These are phyloP conservation scores for Ogataea saltuana DNA, from an alignment of 805 yeast genomes.

Conservation along the genomic window DNA sequence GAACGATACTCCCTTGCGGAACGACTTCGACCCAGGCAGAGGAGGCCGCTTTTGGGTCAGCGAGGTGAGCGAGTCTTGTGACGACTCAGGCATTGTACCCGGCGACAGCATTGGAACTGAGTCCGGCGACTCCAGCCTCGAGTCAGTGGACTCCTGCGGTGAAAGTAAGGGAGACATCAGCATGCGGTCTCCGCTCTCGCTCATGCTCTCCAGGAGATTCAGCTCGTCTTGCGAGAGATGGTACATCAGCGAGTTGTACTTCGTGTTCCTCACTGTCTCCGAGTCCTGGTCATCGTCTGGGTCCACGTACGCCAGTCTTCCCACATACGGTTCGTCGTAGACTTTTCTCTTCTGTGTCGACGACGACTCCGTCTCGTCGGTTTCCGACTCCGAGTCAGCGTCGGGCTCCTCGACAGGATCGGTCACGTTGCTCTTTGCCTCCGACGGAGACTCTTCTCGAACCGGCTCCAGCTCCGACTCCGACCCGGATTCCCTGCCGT, in stretches of 20 bases:
- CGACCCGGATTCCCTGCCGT: neutral
- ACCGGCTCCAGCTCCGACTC: neutral
- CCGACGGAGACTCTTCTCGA: neutral
- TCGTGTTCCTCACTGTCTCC: conserved; percentile 33
- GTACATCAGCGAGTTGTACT: conserved; percentile 32
- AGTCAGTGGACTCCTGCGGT: conserved; percentile 7
- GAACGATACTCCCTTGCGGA: conserved; percentile 40
- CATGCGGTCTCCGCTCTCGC: conserved; percentile 17
- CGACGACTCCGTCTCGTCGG: neutral
- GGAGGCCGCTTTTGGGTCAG: conserved; percentile 9
- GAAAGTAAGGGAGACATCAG: conserved; percentile 22
- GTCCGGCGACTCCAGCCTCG: neutral
- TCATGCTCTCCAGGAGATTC: conserved; percentile 12
- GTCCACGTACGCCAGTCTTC: conserved; percentile 16
- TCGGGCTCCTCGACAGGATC: conserved; percentile 1
- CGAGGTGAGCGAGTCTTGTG: neutral
- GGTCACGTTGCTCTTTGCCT: neutral
- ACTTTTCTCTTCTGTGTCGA: conserved; percentile 5
- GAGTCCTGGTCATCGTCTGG: conserved; percentile 27
- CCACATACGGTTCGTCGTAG: conserved; percentile 17
- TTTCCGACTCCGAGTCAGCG: neutral
- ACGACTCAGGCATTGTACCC: conserved; percentile 6
- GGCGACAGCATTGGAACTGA: conserved; percentile 3
- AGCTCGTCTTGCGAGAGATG: conserved; percentile 25
- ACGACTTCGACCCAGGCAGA: conserved; percentile 15